Base-by-base conservation (phyloP, 257 asterid genomes). In the Cinchona pubescens region DNA sequence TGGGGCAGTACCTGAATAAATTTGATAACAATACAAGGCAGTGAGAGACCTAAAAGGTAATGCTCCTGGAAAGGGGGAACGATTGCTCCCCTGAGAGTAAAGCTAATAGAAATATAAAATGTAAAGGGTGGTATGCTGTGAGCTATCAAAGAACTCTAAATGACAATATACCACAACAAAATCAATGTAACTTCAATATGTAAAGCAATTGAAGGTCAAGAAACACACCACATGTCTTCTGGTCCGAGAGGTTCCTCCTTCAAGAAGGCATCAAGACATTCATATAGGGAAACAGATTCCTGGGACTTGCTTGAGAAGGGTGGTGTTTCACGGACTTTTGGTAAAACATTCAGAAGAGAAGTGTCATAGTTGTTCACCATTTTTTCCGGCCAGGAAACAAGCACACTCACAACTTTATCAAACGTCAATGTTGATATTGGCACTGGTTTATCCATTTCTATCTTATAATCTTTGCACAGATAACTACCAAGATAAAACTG, bases 181-280 rank as follows among this genome's bases (percentile, higher is more conserved):
- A n/a, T n/a, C 15, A 35, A 25, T 34, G 65, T 38, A 30, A 48
- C 38, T 23, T 6, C 21, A 13, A 49, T 5, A 27, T 10, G 76
- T 21, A 67, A 55, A n/a, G 51, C 6, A 64, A 76, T 61, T 71
- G 13, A 75, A 53, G 25, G 67, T 51, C 61, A 23, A 75, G 78
- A 63, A 61, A 74, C 63, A 29, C 79, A 91, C 97, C 97, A 86
- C 96, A 83, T 86, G 77, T 89, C 89, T 42, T 91, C 96, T 6
- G 96, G 93, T 79, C 95, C 97, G 74, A 91, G 90, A 75, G 96
- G 90, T 81, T 91, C 93, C 85, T 91, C 96, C 80, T 86, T 86
- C 81, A 88, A 64, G 83, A 91, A 91, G 70, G 90, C 88, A 51
- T 88, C 91, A 62, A 91, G 89, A 73, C 95, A 89, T 51, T 80